Conservation (phyloP, 805 yeast genomes). For the Cyberlindnera xishuangbannaensis region DNA sequence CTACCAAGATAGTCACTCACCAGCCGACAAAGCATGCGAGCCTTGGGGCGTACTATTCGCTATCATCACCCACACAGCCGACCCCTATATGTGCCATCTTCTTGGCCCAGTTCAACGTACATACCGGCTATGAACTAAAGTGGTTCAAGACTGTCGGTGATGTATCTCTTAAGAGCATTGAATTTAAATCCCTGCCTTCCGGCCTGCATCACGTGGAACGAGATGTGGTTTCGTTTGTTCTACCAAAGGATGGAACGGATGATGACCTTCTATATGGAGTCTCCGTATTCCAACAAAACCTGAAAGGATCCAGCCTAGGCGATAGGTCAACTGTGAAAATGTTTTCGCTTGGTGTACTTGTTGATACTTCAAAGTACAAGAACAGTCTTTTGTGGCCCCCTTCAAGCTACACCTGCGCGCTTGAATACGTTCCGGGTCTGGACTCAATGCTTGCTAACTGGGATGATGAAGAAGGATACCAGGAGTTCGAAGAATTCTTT, state of each 20-base stretch:
- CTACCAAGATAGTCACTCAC: conserved; percentile 1
- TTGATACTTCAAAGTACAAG: conserved; percentile 34
- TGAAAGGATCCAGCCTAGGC: conserved; percentile 21
- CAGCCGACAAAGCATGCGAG: not conserved
- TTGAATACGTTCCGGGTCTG: conserved; percentile 37
- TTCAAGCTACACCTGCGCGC: conserved; percentile 35
- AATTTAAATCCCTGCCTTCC: conserved; percentile 62
- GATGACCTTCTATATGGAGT: conserved; percentile 38
- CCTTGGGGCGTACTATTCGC: conserved; percentile 9
- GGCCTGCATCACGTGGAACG: conserved; percentile 49
- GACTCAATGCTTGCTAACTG: conserved; percentile 24
- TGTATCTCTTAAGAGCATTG: conserved; percentile 38
- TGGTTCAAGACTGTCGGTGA: conserved; percentile 35
- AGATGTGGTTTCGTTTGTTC: conserved; percentile 52
- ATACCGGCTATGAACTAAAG: conserved; percentile 41
- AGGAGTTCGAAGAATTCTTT: conserved; percentile 23
- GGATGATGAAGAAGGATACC: conserved; percentile 18
- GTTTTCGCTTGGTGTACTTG: conserved; percentile 59
- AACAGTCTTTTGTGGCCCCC: conserved; percentile 34
- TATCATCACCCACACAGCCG: conserved; percentile 3
- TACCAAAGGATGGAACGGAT: conserved; percentile 21
- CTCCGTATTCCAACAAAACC: conserved; percentile 44
- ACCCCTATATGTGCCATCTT: conserved; percentile 38
- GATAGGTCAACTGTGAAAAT: conserved; percentile 46
- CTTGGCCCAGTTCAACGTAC: conserved; percentile 47